Evolutionary conservation across 2,329 filamentous ascomycete species (phyloP).

Genomic region (Exophiala mesophila): DNA sequence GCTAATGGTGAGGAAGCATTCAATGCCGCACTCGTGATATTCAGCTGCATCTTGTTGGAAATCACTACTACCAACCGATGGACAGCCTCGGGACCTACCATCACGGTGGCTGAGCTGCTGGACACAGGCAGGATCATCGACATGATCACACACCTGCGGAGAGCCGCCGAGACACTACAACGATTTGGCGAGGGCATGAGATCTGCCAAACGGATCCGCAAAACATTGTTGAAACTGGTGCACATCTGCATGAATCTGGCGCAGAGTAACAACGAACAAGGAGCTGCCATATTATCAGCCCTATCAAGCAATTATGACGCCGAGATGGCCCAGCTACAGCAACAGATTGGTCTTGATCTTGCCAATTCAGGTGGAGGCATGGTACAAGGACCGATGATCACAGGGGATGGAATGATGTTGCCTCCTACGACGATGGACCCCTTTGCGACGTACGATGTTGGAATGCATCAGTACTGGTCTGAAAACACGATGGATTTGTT

Average conservation of each 20-base stretch:
- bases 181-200: slow-evolving; percentile 19
- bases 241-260: slow-evolving; percentile 22
- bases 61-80: slow-evolving; percentile 10
- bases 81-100: slow-evolving; percentile 4
- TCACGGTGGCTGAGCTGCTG: slow-evolving; percentile 5
- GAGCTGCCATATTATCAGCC: slow-evolving; percentile 12
- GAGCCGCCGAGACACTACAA: slow-evolving; percentile 15
- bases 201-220: slow-evolving; percentile 16
- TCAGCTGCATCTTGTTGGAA: slow-evolving; percentile 25
- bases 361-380: not conserved
- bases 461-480: slow-evolving; percentile 20
- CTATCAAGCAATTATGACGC: slow-evolving; percentile 11
- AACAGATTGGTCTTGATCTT: slow-evolving; percentile 3
- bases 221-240: slow-evolving; percentile 18
- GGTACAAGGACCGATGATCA: not conserved
- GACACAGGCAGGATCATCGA: slow-evolving; percentile 12
- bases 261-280: slow-evolving; percentile 15
- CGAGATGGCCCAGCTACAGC: slow-evolving; percentile 4
- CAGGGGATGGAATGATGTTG: slow-evolving; percentile 42
- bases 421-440: slow-evolving; percentile 34
- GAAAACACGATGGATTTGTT: slow-evolving; percentile 21
- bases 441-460: slow-evolving; percentile 14
- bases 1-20: slow-evolving; percentile 27
- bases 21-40: slow-evolving; percentile 33
- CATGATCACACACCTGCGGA: slow-evolving; percentile 14